Evolutionary conservation across 2,329 filamentous ascomycete genomes (phyloP).

Genomic region (Fusarium sp.): DNA sequence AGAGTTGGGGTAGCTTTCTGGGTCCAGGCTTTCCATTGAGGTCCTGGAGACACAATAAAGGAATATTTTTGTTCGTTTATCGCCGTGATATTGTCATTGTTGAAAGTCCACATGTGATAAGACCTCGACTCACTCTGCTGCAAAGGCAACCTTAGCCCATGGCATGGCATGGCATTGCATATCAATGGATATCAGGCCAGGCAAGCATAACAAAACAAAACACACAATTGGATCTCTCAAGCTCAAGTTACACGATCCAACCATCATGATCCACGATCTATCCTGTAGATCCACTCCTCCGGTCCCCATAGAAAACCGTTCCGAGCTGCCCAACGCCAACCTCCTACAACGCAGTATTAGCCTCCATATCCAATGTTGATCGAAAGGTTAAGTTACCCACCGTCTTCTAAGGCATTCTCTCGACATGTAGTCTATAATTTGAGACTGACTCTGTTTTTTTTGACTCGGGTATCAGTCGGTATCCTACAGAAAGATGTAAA

Average conservation of each 20-base stretch:
- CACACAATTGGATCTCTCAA: conserved; percentile 20
- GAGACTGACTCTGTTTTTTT: conserved; percentile 4
- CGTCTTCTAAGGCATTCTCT: conserved; percentile 4
- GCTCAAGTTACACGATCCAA: conserved; percentile 35
- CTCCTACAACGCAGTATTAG: background rate
- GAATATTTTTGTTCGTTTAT: background rate
- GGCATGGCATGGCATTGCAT: conserved; percentile 4
- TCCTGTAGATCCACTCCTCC: conserved; percentile 36
- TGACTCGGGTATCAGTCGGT: conserved; percentile 19
- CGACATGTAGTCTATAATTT: too few species aligned
- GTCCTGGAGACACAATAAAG: background rate
- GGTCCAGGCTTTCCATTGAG: conserved; percentile 2
- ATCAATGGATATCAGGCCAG: background rate
- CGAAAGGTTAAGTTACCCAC: conserved; percentile 31
- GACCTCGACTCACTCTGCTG: too few species aligned
- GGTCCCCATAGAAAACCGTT: conserved; percentile 25
- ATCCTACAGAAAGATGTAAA: conserved; percentile 10
- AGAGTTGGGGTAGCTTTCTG: background rate
- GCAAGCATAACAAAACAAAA: conserved; percentile 7
- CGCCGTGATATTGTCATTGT: background rate
- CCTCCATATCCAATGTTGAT: conserved; percentile 18
- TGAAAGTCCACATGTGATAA: background rate
- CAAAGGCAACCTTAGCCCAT: background rate
- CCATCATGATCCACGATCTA: conserved; percentile 41
- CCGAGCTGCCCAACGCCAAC: conserved; percentile 26